Base-by-base conservation (phyloP, 495 filamentous ascomycete genomes). In the Clohesyomyces aquaticus region DNA sequence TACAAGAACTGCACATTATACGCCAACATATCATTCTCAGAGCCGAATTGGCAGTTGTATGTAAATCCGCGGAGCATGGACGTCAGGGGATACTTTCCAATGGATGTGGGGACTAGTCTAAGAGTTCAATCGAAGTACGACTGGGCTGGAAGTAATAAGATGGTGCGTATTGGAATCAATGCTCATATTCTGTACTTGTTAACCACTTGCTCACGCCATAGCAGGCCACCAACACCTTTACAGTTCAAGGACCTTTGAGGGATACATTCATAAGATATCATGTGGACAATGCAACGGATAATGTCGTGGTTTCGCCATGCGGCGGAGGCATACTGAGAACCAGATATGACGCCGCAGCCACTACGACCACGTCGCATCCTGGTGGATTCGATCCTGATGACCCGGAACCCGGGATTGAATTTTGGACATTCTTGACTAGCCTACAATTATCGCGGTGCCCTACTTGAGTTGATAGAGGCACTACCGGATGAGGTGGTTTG, bases 251-350 rank as follows among this genome's bases (percentile, higher is more conserved):
- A 25, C 46, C 4, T 23, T 4, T n/a, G 3, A 19, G 4, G 46
- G 46, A 22, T 47, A 25, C 27, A 19, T 49, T 49, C 18, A 25
- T 16, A 16, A 3, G n/a, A n/a, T n/a, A 49, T 6, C 2, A 49
- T 3, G 10, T 22, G 9, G 46, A 21, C 27, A 16, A 49, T 4
- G 1, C 27, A 16, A 4, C 46, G 18, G 46, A 49, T 49, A 49
- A 49, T 49, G 46, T 25, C 16, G n/a, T 49, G 23, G 6, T 25
- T 49, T 49, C 46, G 46, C 46, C 46, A 25, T 49, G 46, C 16
- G 46, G 27, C 3, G 46, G 46, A 49, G 46, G 46, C 9, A 49
- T 16, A 10, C 21, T 49, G 46, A 22, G 27, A 22, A n/a, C 27
- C 16, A 22, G 21, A 22, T 49, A 49, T 22, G 46, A 9, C 9